Evolutionary conservation across 371 early-diverging fungal species (phyloP).

Genomic region (Mucor plumbeus): DNA sequence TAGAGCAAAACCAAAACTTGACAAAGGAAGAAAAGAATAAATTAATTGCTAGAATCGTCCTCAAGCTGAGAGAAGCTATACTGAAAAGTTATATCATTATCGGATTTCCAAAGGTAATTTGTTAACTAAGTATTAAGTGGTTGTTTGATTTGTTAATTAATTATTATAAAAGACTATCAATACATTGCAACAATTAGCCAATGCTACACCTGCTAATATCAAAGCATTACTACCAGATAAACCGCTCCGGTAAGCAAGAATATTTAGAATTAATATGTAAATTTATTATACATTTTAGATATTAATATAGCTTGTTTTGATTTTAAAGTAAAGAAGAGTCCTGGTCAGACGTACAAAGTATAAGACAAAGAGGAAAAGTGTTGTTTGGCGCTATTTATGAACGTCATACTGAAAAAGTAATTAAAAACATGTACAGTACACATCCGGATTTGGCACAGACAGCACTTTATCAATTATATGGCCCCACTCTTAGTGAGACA

Average conservation of each 20-base stretch:
- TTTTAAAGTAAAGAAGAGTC: conserved; percentile 27
- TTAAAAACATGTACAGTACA: conserved; percentile 29
- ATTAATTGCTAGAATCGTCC: conserved; percentile 20
- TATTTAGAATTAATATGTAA: neutral
- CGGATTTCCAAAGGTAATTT: conserved; percentile 46
- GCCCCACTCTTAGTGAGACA: conserved; percentile 35
- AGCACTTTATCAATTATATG: conserved; percentile 45
- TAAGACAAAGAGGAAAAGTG: conserved; percentile 60
- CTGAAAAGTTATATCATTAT: conserved; percentile 39
- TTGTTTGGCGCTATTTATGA: conserved; percentile 44
- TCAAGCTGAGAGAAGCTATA: conserved; percentile 43
- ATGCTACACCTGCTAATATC: conserved; percentile 31
- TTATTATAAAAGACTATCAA: conserved; percentile 40
- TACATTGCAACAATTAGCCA: conserved; percentile 32
- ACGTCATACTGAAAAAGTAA: conserved; percentile 35
- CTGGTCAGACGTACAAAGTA: conserved; percentile 83
- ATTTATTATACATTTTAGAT: neutral
- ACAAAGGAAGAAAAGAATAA: conserved; percentile 13
- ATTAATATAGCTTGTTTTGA: neutral
- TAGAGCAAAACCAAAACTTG: conserved; percentile 9
- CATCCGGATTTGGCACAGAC: conserved; percentile 47
- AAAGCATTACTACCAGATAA: conserved; percentile 20
- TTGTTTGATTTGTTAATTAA: conserved; percentile 4
- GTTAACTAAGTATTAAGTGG: neutral
- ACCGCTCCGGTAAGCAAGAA: conserved; percentile 23